These are phyloP conservation scores for Phycomyces nitens DNA, from an alignment of 192 early-diverging fungal species.

Conservation along the genomic window DNA sequence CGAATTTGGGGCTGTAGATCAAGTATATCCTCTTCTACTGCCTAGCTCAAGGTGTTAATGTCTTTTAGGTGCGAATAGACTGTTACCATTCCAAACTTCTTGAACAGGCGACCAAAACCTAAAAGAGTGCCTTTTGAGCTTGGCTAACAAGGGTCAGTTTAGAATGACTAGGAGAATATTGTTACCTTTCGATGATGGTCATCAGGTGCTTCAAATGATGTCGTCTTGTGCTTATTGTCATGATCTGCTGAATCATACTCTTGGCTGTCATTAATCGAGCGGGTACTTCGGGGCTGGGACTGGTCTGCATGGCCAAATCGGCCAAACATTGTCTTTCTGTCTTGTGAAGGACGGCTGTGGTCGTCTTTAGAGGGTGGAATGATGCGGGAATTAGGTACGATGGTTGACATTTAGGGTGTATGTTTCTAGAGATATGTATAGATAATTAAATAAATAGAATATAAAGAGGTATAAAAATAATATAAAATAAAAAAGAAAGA, in stretches of 20 bases:
- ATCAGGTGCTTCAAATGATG: neutral
- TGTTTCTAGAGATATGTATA: neutral
- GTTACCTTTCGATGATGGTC: neutral
- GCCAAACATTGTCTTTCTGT: neutral
- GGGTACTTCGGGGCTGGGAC: neutral
- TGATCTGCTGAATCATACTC: neutral
- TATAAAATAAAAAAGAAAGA: neutral
- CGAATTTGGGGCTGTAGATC: neutral
- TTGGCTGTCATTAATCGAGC: neutral
- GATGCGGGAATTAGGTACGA: conserved; percentile 19
- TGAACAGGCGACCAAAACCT: conserved; percentile 18
- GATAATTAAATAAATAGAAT: neutral
- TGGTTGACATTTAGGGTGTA: neutral
- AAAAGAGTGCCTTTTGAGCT: neutral
- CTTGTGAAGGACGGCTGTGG: neutral
- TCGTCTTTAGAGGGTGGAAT: conserved; percentile 1
- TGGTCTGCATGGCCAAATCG: neutral
- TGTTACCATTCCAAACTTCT: conserved; percentile 15
- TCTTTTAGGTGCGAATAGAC: too few species aligned
- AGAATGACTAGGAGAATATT: neutral
- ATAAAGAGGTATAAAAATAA: conserved; percentile 2
- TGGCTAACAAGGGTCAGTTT: neutral
- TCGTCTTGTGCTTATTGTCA: neutral
- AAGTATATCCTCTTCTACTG: neutral
- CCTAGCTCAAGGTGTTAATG: neutral